phyloP scores from a whole-genome alignment of 805 yeast species.

The Saccharomycopsis vini region DNA sequence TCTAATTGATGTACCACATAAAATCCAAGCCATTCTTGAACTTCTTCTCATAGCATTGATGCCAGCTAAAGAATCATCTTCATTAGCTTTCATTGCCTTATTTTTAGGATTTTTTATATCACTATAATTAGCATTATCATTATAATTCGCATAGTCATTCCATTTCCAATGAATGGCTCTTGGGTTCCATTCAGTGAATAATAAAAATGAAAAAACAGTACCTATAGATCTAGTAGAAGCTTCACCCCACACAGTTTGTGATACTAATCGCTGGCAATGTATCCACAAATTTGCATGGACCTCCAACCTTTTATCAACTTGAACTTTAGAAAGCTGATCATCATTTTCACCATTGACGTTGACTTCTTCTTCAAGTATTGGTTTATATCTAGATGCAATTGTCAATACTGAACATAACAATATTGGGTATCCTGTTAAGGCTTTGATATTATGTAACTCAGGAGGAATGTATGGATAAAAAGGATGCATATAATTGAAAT shows the following conservation, averaged over 20 bases:
- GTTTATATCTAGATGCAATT: conserved; percentile 69
- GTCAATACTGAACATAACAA: conserved; percentile 74
- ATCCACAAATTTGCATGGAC: conserved; percentile 80
- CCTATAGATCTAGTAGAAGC: conserved; percentile 83
- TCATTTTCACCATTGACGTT: conserved; percentile 1
- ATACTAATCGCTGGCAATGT: conserved; percentile 69
- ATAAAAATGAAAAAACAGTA: conserved; percentile 71
- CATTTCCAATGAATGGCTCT: conserved; percentile 86
- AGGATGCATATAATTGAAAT: conserved; percentile 77
- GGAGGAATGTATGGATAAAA: conserved; percentile 81
- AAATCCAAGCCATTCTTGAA: conserved; percentile 90
- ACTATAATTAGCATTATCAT: conserved; percentile 20
- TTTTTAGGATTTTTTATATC: conserved; percentile 37
- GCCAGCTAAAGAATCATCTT: conserved; percentile 53
- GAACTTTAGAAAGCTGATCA: background rate
- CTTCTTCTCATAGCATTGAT: conserved; percentile 78
- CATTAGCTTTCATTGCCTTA: conserved; percentile 19
- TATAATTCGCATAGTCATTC: conserved; percentile 67
- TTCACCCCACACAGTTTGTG: conserved; percentile 91
- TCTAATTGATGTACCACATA: conserved; percentile 78
- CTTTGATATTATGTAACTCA: conserved; percentile 57
- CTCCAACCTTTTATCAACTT: conserved; percentile 36
- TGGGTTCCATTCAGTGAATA: conserved; percentile 94
- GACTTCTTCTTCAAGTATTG: conserved; percentile 30
- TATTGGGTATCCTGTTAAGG: conserved; percentile 70